Evolutionary conservation across 225 moss, liverwort and hornwort genomes (phyloP), one percentile per base, ranked within the genome.

Genomic region (Anthoceros angustus): DNA sequence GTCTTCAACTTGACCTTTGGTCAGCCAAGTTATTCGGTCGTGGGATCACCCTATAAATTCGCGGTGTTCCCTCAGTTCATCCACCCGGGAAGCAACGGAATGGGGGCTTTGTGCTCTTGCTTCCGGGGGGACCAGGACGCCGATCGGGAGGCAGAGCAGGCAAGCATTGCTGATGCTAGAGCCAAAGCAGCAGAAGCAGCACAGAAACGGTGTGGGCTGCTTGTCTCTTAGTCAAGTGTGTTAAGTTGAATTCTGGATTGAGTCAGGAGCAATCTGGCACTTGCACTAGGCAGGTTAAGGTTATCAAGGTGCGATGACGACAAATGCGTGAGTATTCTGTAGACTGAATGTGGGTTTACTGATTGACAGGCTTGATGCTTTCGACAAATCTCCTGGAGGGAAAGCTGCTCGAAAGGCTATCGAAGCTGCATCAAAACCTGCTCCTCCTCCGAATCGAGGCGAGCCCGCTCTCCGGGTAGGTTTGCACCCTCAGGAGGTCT

Each of bases 341-440:
- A 32, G 32, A 32, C 32, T 32, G 32, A 32, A 4, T 4, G 32
- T 32, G 32, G 32, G 2, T 32, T 32, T 32, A 32, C 46, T 23
- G 7, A 18, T 18, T 55, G 7, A 55, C 55, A 55, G 55, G 8
- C 55, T 55, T 55, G 10, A 55, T 7, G 55, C 55, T 55, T 55
- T 55, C 14, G 55, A 55, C 8, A 55, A 55, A 55, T 55, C 55
- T 15, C 55, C 55, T 15, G 55, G 55, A 20, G 55, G 55, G 7
- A 55, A 55, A 55, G 55, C 55, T 55, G 55, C 55, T 55, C 55
- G 55, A 5, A 55, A 55, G 14, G 55, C 55, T 20, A 55, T 55
- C n/a, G 55, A 55, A 55, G 55, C 55, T 9, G 55, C 55, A 8
- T 55, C 55, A 1, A 55, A 55, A 55, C 55, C 55, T 15, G 14